Conservation (phyloP, 495 filamentous ascomycete genomes). For the Xylaria cubensis region DNA sequence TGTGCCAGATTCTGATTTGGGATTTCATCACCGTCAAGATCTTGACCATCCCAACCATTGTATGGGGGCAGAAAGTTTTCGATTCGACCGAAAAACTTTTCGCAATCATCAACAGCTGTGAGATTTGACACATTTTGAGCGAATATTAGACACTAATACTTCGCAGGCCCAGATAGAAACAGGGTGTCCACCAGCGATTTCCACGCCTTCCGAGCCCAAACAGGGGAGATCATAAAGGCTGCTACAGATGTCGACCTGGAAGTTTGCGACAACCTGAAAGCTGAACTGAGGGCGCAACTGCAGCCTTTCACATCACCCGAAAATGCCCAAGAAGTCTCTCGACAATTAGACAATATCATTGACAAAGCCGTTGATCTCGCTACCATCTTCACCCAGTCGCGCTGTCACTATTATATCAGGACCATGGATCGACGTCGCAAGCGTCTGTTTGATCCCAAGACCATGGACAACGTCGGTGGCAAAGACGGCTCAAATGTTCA, state of each 20-base stretch:
- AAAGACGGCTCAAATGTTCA: neutral
- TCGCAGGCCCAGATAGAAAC: neutral
- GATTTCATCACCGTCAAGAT: conserved; percentile 2
- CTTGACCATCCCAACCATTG: neutral
- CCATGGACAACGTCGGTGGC: neutral
- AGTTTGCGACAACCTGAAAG: neutral
- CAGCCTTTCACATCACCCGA: neutral
- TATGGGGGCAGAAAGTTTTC: neutral
- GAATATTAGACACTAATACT: neutral
- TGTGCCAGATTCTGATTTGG: neutral
- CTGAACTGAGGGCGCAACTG: neutral
- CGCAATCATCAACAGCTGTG: neutral
- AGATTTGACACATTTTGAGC: no score
- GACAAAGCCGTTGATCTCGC: conserved; percentile 13
- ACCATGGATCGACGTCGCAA: neutral
- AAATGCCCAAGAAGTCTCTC: neutral
- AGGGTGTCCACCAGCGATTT: neutral
- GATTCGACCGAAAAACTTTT: neutral
- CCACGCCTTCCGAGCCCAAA: neutral
- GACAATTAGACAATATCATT: neutral
- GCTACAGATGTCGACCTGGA: neutral
- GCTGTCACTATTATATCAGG: neutral
- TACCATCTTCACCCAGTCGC: neutral
- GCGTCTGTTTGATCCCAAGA: neutral
- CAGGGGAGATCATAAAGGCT: neutral